Conservation (phyloP, 129 eudicot genomes). For the Flaveria ramosissima region DNA sequence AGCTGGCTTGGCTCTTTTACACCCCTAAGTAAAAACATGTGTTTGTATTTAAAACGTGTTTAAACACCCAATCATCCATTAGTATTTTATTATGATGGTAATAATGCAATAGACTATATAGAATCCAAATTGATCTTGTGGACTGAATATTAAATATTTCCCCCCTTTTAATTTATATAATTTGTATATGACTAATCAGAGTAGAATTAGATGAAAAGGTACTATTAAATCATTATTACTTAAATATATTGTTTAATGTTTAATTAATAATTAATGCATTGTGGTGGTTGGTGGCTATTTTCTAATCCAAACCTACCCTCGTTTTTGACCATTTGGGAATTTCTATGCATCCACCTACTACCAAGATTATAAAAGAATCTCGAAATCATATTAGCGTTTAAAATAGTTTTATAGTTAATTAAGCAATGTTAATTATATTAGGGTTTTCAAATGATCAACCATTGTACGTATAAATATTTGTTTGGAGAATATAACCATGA, state of each 20-base stretch:
- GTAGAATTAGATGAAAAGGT: neutral
- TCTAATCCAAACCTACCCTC: constrained; percentile 27
- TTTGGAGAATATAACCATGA: no score
- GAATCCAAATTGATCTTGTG: constrained; percentile 33
- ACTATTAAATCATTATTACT: constrained; percentile 4
- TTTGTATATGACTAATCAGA: constrained; percentile 11
- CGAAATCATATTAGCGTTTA: constrained; percentile 2
- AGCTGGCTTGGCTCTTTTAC: no score
- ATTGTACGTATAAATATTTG: neutral
- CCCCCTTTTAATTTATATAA: neutral
- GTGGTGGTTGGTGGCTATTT: constrained; percentile 29
- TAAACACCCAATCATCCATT: constrained; percentile 1
- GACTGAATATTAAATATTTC: neutral
- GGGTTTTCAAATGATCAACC: neutral
- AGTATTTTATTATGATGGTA: neutral
- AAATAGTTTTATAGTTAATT: neutral
- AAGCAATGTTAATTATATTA: neutral
- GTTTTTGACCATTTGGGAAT: constrained; percentile 26
- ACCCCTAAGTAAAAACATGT: no score
- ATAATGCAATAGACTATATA: neutral
- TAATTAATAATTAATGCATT: neutral
- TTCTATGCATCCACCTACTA: constrained; percentile 21
- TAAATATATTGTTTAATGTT: neutral
- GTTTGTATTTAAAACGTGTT: neutral
- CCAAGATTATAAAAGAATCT: constrained; percentile 18